Conservation (phyloP, 768 basidiomycete genomes). For the Mycena galericulata region DNA sequence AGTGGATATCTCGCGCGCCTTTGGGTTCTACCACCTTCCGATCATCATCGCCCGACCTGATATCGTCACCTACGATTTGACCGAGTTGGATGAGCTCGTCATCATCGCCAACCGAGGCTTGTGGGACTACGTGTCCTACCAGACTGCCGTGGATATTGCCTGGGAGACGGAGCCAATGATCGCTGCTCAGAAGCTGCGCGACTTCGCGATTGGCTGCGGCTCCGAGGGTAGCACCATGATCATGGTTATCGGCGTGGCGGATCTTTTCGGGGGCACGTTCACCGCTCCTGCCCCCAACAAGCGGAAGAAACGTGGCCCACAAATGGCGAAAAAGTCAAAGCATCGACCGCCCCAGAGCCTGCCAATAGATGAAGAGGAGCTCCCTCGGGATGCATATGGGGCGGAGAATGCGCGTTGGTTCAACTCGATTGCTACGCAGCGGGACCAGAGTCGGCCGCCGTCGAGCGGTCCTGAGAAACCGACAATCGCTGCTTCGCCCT, state of each 20-base stretch:
- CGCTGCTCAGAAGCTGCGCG: constrained; percentile 96
- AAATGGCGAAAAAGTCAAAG: too few species aligned
- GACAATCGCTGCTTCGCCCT: too few species aligned
- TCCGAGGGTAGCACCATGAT: constrained; percentile 96
- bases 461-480: too few species aligned
- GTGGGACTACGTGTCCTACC: constrained; percentile 95
- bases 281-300: constrained; percentile 23
- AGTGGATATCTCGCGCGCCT: constrained; percentile 90
- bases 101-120: constrained; percentile 94
- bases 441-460: too few species aligned
- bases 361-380: too few species aligned
- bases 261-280: constrained; percentile 67
- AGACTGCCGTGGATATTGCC: constrained; percentile 97
- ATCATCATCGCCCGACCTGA: constrained; percentile 92
- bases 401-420: too few species aligned
- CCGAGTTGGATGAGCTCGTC: constrained; percentile 93
- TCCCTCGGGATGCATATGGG: too few species aligned
- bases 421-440: too few species aligned
- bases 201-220: constrained; percentile 97
- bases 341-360: too few species aligned
- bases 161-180: constrained; percentile 72
- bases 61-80: constrained; percentile 74
- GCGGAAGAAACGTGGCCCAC: constrained; percentile 48
- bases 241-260: constrained; percentile 92
- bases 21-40: constrained; percentile 93